Evolutionary conservation across 306 rosid species (phyloP), one percentile per base, ranked within the genome.

Genomic region (Castanea crenata): DNA sequence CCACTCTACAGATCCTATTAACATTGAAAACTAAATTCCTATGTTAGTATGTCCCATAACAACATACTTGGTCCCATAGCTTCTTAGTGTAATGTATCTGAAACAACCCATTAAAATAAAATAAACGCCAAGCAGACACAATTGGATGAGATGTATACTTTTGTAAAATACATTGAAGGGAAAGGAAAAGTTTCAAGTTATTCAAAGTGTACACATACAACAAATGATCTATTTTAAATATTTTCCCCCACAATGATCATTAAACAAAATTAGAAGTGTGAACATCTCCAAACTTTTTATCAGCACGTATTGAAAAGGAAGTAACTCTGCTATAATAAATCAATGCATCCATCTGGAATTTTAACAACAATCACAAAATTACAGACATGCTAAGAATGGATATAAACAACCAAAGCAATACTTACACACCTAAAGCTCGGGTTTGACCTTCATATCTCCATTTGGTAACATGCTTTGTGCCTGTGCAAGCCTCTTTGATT

Each of bases 371-470:
- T 65, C 49, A 54, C 75, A 19, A 73, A 38, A 72, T 56, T 31
- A 75, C 15, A 57, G 18, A 77, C 56, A 46, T 20, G 76, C 74
- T 18, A 57, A 32, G 46, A 61, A 71, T 6, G 67, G 59, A 61
- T 38, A 32, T 62, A n/a, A 70, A 62, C 51, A 58, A 69, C 63
- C 71, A 64, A 82, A 67, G 63, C 55, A 83, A 34, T n/a, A 38
- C 20, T 64, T 27, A 55, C 57, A 58, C 75, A 75, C 63, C 86
- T 78, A 94, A 70, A 83, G 86, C 88, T 94, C 97, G 5, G 83
- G 46, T 80, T 92, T 87, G 72, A 91, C 92, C 87, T 93, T 92
- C 85, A 84, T 77, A 81, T 94, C 97, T 76, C 98, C 98, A 83
- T 94, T 92, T 35, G 97, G 91, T 19, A 92, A 81, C 73, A 52